Percentiles rank a stretch among this genome's conserved stretches.
Evolutionary conservation across 2,329 filamentous ascomycete genomes (phyloP).

Genomic region (Coniochaeta sp.): DNA sequence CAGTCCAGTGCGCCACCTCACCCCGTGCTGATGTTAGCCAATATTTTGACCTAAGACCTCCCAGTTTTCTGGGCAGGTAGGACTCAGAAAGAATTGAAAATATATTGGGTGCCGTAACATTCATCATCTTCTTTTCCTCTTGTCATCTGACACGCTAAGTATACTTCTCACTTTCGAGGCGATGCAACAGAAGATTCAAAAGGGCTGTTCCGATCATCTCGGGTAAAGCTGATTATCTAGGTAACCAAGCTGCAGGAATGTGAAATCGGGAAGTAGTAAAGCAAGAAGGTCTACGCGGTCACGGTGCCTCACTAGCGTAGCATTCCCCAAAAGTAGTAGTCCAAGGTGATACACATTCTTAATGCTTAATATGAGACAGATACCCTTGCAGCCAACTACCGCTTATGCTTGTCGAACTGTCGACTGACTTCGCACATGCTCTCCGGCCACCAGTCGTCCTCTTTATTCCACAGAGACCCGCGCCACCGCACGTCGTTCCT

Average conservation of each 20-base stretch:
- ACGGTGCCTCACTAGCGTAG: background rate
- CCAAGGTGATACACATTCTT: background rate
- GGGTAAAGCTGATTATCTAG: too few species aligned
- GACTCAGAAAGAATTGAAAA: too few species aligned
- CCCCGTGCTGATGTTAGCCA: background rate
- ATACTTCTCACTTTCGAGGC: too few species aligned
- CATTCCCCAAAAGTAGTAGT: background rate
- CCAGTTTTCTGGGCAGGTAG: too few species aligned
- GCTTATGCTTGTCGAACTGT: conserved; percentile 10
- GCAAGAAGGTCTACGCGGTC: background rate
- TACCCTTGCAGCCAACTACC: background rate
- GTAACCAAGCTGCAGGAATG: too few species aligned
- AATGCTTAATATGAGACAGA: background rate
- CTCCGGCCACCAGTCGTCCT: conserved; percentile 25
- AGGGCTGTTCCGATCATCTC: too few species aligned
- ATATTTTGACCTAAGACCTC: background rate
- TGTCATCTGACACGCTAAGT: too few species aligned
- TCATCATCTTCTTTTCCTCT: too few species aligned
- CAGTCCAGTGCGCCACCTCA: background rate
- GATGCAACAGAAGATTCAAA: too few species aligned
- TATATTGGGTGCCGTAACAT: too few species aligned
- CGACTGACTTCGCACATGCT: conserved; percentile 21
- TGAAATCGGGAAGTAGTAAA: too few species aligned
- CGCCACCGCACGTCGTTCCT: conserved; percentile 7
- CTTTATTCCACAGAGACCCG: conserved; percentile 4